Base-by-base conservation (phyloP, 257 asterid genomes). In the Marsdenia floribunda region DNA sequence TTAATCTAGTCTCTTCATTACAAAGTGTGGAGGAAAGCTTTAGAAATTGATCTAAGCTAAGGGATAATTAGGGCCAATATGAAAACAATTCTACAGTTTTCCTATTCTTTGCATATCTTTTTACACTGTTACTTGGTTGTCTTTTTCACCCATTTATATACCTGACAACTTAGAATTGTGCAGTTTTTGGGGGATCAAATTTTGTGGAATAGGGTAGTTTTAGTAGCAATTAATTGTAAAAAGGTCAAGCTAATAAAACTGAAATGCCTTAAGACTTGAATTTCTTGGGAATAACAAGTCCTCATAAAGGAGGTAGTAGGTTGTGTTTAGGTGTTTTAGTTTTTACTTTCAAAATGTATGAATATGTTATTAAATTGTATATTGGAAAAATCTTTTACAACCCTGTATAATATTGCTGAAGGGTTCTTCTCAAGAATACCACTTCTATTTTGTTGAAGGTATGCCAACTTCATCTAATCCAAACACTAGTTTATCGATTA, bases 1-100 rank as follows among this genome's bases (percentile, higher is more conserved):
- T 77, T 74, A 44, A 46, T 69, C 22, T 33, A 3, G 38, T 59
- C 73, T 80, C 58, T 46, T 8, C 65, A 58, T 2, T 58, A 58
- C 37, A 22, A 58, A 58, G 4, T 58, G 57, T 55, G 29, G 29
- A 44, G 35, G 16, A 52, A 10, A 35, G 19, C 67, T 68, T 3
- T 75, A 59, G 46, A 33, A 19, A 35, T 53, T 1, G 15, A 42
- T 38, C 55, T 71, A 68, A 54, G 64, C 59, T 44, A 16, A 59
- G 61, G 65, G 50, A 38, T 47, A 19, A 21, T 18, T 37, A 53
- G 68, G 73, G 42, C 52, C 15, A 40, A 59, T 26, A 14, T 29
- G 5, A n/a, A 10, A 6, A 15, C 5, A 14, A 58, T 13, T 37
- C 40, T 59, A 18, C 40, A 21, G 6, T 69, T 58, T 5, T 24